Conservation (phyloP, 192 early-diverging fungal genomes). For the Chytriomyces sp. region DNA sequence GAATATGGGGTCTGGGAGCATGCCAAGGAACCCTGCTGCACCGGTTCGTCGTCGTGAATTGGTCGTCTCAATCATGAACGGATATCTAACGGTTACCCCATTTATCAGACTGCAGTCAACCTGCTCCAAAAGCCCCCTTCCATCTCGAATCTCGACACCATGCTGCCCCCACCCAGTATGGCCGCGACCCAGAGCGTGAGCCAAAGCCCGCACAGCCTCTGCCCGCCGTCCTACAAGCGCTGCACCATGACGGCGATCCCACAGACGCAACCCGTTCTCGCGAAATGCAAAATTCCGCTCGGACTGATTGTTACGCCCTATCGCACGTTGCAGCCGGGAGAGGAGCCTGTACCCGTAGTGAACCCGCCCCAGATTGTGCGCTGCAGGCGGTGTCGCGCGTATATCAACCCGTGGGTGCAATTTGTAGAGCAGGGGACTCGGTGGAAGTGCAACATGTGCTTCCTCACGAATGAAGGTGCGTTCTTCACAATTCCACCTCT, state of each 20-base stretch:
- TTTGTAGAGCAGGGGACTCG: constrained; percentile 94
- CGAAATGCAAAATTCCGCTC: constrained; percentile 88
- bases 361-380: constrained; percentile 89
- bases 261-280: constrained; percentile 75
- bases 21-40: not conserved
- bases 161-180: constrained; percentile 10
- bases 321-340: constrained; percentile 68
- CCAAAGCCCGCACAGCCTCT: constrained; percentile 59
- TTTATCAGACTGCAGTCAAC: constrained; percentile 12
- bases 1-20: constrained; percentile 23
- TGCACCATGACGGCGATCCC: constrained; percentile 90
- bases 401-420: constrained; percentile 95
- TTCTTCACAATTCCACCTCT: not conserved
- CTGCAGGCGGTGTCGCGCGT: constrained; percentile 91
- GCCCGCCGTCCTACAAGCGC: constrained; percentile 80
- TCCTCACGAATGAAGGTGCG: constrained; percentile 85
- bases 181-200: constrained; percentile 43
- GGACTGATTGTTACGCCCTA: constrained; percentile 91
- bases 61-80: not conserved
- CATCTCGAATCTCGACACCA: constrained; percentile 10
- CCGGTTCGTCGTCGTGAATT: not conserved
- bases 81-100: not conserved
- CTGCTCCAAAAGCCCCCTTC: constrained; percentile 21
- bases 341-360: constrained; percentile 82
- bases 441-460: constrained; percentile 97